A percentile compares a stretch with the other conserved stretches of the same genome.
These are phyloP conservation scores for Dendrobium chrysotoxum DNA, from an alignment of 106 monocot genomes.

Conservation along the genomic window DNA sequence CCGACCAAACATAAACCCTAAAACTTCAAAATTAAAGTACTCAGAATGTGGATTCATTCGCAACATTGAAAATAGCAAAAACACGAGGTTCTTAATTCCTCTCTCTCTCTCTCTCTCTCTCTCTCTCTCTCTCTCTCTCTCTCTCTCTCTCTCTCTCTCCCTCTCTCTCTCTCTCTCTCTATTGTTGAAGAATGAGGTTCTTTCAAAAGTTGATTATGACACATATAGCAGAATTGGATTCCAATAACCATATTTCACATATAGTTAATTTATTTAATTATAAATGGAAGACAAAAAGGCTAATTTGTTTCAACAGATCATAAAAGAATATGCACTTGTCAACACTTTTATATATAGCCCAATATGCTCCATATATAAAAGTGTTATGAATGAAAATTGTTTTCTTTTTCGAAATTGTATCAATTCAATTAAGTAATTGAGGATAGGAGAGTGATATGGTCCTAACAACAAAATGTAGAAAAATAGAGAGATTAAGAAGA, in stretches of 20 bases:
- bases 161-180: background rate
- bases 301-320: background rate
- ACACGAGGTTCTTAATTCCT: background rate
- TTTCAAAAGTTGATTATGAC: constrained; percentile 4
- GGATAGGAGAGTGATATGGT: too few species aligned
- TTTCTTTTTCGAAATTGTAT: too few species aligned
- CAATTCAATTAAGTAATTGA: too few species aligned
- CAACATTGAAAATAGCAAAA: background rate
- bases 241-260: background rate
- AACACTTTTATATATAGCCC: too few species aligned
- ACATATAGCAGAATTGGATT: background rate
- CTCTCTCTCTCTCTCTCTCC: background rate
- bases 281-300: background rate
- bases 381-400: too few species aligned
- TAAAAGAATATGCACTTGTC: background rate
- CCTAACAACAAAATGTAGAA: too few species aligned
- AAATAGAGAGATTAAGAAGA: too few species aligned
- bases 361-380: too few species aligned
- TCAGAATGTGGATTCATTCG: background rate
- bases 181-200: background rate
- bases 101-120: background rate
- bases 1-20: constrained; percentile 1
- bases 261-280: background rate
- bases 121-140: constrained; percentile 5
- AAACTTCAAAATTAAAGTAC: background rate